Conservation (phyloP, 306 rosid genomes). For the Dalbergia cochinchinensis region DNA sequence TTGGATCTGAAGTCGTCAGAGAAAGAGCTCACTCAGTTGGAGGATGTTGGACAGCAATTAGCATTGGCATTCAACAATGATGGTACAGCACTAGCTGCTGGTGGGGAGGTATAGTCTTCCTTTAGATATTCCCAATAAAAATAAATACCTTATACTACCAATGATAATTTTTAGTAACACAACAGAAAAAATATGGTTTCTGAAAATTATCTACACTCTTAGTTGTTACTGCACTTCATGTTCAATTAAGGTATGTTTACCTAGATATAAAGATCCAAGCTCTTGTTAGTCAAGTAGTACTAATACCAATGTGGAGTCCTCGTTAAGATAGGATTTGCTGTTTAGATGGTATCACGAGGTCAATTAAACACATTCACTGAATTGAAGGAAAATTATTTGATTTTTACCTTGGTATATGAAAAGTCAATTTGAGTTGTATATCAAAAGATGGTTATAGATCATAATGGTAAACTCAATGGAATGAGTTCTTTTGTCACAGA, state of each 20-base stretch:
- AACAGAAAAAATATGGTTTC: slow-evolving; percentile 11
- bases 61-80: slow-evolving; percentile 77
- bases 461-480: slow-evolving; percentile 11
- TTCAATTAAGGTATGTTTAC: slow-evolving; percentile 24
- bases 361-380: slow-evolving; percentile 16
- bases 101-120: slow-evolving; percentile 78
- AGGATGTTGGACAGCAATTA: slow-evolving; percentile 79
- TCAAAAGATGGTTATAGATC: slow-evolving; percentile 5
- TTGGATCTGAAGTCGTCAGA: slow-evolving; percentile 63
- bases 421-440: slow-evolving; percentile 22
- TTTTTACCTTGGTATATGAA: slow-evolving; percentile 18
- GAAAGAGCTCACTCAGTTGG: slow-evolving; percentile 59
- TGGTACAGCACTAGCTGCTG: slow-evolving; percentile 82
- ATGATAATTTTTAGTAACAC: slow-evolving; percentile 18
- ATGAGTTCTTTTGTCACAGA: slow-evolving; percentile 14
- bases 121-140: slow-evolving; percentile 29
- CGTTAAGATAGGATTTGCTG: slow-evolving; percentile 4
- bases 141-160: slow-evolving; percentile 3
- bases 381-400: slow-evolving; percentile 21
- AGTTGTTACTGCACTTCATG: slow-evolving; percentile 23
- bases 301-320: not conserved
- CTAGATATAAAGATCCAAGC: slow-evolving; percentile 26
- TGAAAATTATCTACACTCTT: slow-evolving; percentile 22
- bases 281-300: not conserved
- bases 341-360: slow-evolving; percentile 26